These are phyloP conservation scores for Fusarium cyanostomum DNA, from an alignment of 2,329 filamentous ascomycete species.

Conservation along the genomic window DNA sequence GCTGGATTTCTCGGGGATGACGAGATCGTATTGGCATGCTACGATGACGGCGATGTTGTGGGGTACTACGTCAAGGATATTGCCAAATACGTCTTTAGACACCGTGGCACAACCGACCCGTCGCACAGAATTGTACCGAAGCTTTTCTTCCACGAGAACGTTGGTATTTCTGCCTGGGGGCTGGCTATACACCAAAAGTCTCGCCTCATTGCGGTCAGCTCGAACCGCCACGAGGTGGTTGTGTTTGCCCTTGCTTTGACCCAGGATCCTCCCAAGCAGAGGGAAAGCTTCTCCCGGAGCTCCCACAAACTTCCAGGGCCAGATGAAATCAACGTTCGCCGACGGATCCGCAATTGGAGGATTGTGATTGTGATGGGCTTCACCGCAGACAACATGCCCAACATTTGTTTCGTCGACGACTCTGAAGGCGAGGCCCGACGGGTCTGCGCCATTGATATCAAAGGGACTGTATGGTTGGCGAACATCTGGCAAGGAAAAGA, in stretches of 20 bases:
- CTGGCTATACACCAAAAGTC: slow-evolving; percentile 82
- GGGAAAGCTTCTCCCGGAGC: neutral
- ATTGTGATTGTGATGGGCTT: slow-evolving; percentile 56
- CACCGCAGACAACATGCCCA: slow-evolving; percentile 60
- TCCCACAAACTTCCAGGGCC: slow-evolving; percentile 3
- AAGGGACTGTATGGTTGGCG: slow-evolving; percentile 59
- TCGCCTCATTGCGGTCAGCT: slow-evolving; percentile 86
- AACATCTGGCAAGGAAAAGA: slow-evolving; percentile 59
- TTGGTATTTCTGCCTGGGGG: slow-evolving; percentile 86
- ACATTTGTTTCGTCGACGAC: slow-evolving; percentile 61
- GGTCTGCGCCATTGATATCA: slow-evolving; percentile 62
- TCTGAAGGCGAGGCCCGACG: slow-evolving; percentile 58
- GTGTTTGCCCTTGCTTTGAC: slow-evolving; percentile 61
- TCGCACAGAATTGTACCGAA: slow-evolving; percentile 33
- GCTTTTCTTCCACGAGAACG: slow-evolving; percentile 78
- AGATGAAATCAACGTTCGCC: slow-evolving; percentile 45
- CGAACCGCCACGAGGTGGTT: slow-evolving; percentile 70
- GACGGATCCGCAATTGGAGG: slow-evolving; percentile 59
- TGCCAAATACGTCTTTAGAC: slow-evolving; percentile 53
- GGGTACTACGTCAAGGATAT: slow-evolving; percentile 72
- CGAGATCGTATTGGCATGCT: slow-evolving; percentile 74
- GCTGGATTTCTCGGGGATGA: slow-evolving; percentile 74
- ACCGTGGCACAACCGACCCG: slow-evolving; percentile 5
- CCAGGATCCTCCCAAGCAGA: slow-evolving; percentile 6
- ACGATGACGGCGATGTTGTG: slow-evolving; percentile 79